Percentiles rank a stretch among this genome's conserved stretches.
These are phyloP conservation scores for Didymellaceae sp. DNA, from an alignment of 2,329 filamentous ascomycete genomes.

Conservation along the genomic window DNA sequence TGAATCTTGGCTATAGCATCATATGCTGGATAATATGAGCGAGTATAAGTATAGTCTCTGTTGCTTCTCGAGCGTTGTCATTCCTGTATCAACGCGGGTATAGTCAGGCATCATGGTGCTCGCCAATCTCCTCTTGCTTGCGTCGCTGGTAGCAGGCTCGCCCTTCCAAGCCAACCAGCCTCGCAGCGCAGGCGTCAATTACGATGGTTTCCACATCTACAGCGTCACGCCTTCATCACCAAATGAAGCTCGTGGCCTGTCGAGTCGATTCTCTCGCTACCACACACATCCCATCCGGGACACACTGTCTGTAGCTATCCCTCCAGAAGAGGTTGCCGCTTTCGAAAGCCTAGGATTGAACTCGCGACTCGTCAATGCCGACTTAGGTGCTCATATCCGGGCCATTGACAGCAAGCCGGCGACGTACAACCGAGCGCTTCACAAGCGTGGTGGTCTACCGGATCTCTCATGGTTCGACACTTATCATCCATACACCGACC, in stretches of 20 bases:
- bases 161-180: conserved; percentile 9
- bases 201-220: conserved; percentile 31
- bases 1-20: not conserved
- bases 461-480: conserved; percentile 50
- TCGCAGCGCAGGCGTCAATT: conserved; percentile 14
- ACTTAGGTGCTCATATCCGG: conserved; percentile 54
- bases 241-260: conserved; percentile 24
- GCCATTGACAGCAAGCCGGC: conserved; percentile 19
- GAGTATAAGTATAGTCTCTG: not conserved
- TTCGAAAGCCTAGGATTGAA: conserved; percentile 49
- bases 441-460: conserved; percentile 41
- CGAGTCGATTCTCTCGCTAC: conserved; percentile 23
- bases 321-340: conserved; percentile 46
- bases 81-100: not conserved
- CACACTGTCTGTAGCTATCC: conserved; percentile 45
- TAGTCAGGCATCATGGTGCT: conserved; percentile 18
- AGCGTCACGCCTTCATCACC: conserved; percentile 24
- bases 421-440: conserved; percentile 21
- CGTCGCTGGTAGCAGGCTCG: conserved; percentile 22
- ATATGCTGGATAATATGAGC: not conserved
- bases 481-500: conserved; percentile 42
- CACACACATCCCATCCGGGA: conserved; percentile 31
- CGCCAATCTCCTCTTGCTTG: conserved; percentile 14
- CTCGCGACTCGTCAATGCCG: conserved; percentile 51
- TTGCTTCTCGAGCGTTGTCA: not conserved